phyloP scores from a whole-genome alignment of 202 grass and related monocot genomes.

The Dendrocalamus latiflorus region DNA sequence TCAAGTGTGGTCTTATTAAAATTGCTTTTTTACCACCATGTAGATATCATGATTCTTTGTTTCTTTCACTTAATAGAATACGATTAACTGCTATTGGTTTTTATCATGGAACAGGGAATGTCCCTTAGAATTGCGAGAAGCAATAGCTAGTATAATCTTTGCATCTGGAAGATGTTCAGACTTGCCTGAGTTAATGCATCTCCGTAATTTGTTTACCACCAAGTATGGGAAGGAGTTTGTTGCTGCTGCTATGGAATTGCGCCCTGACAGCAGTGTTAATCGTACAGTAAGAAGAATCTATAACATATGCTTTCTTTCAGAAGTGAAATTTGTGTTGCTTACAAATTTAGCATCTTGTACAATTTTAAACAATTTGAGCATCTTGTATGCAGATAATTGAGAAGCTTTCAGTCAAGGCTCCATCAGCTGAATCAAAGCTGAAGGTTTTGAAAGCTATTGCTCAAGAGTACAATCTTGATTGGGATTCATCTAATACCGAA shows the following conservation, averaged over 20 bases:
- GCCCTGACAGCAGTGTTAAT: conserved; percentile 80
- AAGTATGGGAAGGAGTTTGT: conserved; percentile 98
- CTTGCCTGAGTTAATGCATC: conserved; percentile 82
- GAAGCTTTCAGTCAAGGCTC: conserved; percentile 87
- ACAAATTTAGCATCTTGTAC: neutral
- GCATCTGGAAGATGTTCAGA: conserved; percentile 96
- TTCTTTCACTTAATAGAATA: conserved; percentile 9
- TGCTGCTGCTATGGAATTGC: conserved; percentile 69
- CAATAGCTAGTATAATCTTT: conserved; percentile 91
- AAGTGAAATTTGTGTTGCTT: neutral
- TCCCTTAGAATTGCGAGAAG: conserved; percentile 79
- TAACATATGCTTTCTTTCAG: neutral
- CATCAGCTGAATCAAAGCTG: conserved; percentile 76
- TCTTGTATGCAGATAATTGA: conserved; percentile 76
- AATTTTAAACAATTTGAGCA: neutral
- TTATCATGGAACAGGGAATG: conserved; percentile 67
- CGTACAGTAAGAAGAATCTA: conserved; percentile 66
- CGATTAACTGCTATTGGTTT: conserved; percentile 16
- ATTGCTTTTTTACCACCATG: neutral
- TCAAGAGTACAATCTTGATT: conserved; percentile 78
- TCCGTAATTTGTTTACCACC: conserved; percentile 69
- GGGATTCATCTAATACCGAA: conserved; percentile 88
- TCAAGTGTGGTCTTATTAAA: neutral
- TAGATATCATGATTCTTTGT: neutral
- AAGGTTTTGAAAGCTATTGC: conserved; percentile 80